phyloP scores from a whole-genome alignment of 2,329 filamentous ascomycete species.

The Colletotrichum camelliae region DNA sequence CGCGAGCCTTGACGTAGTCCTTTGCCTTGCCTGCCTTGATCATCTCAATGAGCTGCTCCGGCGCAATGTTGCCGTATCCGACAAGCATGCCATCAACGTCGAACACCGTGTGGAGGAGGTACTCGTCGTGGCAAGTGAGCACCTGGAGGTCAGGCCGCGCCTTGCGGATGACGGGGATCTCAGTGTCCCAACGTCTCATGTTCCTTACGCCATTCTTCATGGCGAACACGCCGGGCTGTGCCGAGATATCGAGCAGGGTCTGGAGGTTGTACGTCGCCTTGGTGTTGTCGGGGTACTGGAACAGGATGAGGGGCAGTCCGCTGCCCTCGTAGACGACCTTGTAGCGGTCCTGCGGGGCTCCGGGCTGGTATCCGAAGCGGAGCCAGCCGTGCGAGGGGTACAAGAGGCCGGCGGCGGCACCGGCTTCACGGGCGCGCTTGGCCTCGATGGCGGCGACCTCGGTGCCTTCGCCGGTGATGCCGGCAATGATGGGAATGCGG shows the following conservation, averaged over 20 bases:
- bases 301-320: constrained; percentile 54
- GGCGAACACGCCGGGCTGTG: constrained; percentile 56
- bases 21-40: constrained; percentile 55
- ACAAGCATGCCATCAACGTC: constrained; percentile 59
- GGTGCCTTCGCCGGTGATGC: constrained; percentile 58
- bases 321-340: constrained; percentile 54
- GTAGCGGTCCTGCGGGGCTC: constrained; percentile 58
- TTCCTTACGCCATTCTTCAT: constrained; percentile 64
- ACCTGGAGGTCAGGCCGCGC: constrained; percentile 55
- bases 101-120: constrained; percentile 56
- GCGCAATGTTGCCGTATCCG: constrained; percentile 59
- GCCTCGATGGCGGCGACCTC: constrained; percentile 57
- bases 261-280: constrained; percentile 57
- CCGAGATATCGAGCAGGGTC: constrained; percentile 57
- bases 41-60: constrained; percentile 53
- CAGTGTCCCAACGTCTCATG: constrained; percentile 62
- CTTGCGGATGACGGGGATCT: constrained; percentile 56
- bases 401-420: constrained; percentile 54
- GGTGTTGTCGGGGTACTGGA: constrained; percentile 59
- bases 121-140: constrained; percentile 58
- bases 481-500: constrained; percentile 56
- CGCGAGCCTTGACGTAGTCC: constrained; percentile 52
- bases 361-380: constrained; percentile 58
- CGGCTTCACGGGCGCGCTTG: constrained; percentile 54
- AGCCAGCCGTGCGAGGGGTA: constrained; percentile 61